Conservation (phyloP, 2,329 filamentous ascomycete species). For the Colletotrichum karsti region DNA sequence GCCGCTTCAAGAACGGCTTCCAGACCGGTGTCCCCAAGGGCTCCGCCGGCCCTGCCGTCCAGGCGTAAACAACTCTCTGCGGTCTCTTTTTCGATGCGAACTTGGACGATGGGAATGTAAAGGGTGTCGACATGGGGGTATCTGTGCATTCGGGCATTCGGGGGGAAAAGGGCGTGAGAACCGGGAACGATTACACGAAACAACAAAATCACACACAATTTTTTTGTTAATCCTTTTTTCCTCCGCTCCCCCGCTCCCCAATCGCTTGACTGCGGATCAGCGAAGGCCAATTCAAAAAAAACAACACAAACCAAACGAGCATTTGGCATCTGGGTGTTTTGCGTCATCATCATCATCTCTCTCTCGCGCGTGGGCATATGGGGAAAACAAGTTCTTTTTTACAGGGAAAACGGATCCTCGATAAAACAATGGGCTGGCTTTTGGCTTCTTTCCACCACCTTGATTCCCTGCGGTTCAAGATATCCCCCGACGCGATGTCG, state of each 20-base stretch:
- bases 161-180: conserved; percentile 15
- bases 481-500: background rate
- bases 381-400: background rate
- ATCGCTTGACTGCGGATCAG: conserved; percentile 17
- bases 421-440: conserved; percentile 22
- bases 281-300: conserved; percentile 21
- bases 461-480: background rate
- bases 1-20: conserved; percentile 98
- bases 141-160: conserved; percentile 26
- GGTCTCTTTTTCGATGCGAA: background rate
- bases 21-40: conserved; percentile 88
- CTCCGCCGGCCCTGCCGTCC: conserved; percentile 69
- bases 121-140: conserved; percentile 28
- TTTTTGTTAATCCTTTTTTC: background rate
- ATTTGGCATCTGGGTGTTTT: conserved; percentile 3
- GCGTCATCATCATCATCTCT: conserved; percentile 21
- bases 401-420: conserved; percentile 23
- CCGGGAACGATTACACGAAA: conserved; percentile 25
- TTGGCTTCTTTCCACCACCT: background rate
- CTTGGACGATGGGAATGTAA: conserved; percentile 25
- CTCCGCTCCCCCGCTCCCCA: background rate
- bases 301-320: conserved; percentile 17
- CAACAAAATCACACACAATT: background rate
- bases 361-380: conserved; percentile 6
- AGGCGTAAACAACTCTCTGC: conserved; percentile 40